Percentiles rank a stretch among this genome's conserved stretches.
Conservation (phyloP, 805 yeast genomes). For the Suhomyces faveliae region DNA sequence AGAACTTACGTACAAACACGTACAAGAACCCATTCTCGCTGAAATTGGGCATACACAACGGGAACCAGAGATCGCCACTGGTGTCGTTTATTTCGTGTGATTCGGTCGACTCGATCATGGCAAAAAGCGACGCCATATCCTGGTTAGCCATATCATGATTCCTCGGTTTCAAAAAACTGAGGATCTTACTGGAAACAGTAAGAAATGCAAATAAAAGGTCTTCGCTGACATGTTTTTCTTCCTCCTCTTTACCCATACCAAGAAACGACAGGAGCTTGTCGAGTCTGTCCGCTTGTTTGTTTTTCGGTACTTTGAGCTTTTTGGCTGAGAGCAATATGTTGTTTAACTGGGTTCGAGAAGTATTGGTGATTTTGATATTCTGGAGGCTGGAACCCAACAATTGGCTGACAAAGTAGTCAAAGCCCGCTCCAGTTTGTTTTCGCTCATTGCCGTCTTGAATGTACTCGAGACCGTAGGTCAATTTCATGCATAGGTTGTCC, state of each 20-base stretch:
- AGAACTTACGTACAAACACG: constrained; percentile 58
- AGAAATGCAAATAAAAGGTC: constrained; percentile 75
- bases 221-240: constrained; percentile 23
- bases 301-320: constrained; percentile 12
- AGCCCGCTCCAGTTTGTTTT: constrained; percentile 6
- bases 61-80: constrained; percentile 85
- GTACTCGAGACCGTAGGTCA: constrained; percentile 32
- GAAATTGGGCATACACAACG: constrained; percentile 88
- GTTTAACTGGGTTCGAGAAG: constrained; percentile 58
- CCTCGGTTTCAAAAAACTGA: constrained; percentile 72
- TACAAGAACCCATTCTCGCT: constrained; percentile 86
- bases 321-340: constrained; percentile 44
- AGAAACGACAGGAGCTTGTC: constrained; percentile 5
- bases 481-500: constrained; percentile 49
- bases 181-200: constrained; percentile 59
- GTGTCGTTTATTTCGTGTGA: constrained; percentile 21
- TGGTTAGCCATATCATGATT: constrained; percentile 77
- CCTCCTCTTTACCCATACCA: constrained; percentile 6
- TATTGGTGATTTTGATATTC: constrained; percentile 48
- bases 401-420: constrained; percentile 29
- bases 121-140: constrained; percentile 73
- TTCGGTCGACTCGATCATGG: constrained; percentile 60
- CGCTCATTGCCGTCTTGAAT: not conserved
- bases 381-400: constrained; percentile 29
- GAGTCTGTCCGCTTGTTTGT: constrained; percentile 3